These are phyloP conservation scores for Penicillium expansum DNA, from an alignment of 2,329 filamentous ascomycete species.

Conservation along the genomic window DNA sequence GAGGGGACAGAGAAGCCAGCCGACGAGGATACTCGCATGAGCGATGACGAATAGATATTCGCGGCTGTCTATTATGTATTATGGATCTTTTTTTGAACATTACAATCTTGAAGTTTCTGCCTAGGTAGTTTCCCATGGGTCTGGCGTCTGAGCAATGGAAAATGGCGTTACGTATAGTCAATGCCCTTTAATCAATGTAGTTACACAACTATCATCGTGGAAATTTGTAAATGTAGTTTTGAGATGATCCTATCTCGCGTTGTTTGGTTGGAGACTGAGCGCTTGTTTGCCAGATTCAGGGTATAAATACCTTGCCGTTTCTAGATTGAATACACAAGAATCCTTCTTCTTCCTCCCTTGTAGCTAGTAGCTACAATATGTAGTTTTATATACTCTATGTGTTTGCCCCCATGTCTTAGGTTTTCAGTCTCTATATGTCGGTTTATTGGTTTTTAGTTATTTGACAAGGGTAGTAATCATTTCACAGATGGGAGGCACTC, in stretches of 20 bases:
- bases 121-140: constrained; percentile 5
- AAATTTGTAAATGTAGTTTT: not conserved
- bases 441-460: too few relatives aligned
- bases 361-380: too few relatives aligned
- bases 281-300: not conserved
- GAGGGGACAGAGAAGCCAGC: constrained; percentile 11
- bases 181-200: not conserved
- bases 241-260: not conserved
- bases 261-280: not conserved
- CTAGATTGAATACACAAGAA: too few relatives aligned
- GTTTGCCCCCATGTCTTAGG: too few relatives aligned
- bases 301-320: too few relatives aligned
- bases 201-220: not conserved
- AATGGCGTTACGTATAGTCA: constrained; percentile 6
- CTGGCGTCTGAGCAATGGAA: constrained; percentile 12
- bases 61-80: constrained; percentile 6
- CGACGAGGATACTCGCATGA: constrained; percentile 27
- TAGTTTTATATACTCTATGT: too few relatives aligned
- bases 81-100: constrained; percentile 5
- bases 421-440: too few relatives aligned
- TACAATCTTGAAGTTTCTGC: constrained; percentile 4
- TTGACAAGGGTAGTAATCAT: too few relatives aligned
- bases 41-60: constrained; percentile 15
- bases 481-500: too few relatives aligned
- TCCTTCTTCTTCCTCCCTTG: too few relatives aligned